phyloP scores from a whole-genome alignment of 2,329 filamentous ascomycete genomes.

The Simplicillium sp. region DNA sequence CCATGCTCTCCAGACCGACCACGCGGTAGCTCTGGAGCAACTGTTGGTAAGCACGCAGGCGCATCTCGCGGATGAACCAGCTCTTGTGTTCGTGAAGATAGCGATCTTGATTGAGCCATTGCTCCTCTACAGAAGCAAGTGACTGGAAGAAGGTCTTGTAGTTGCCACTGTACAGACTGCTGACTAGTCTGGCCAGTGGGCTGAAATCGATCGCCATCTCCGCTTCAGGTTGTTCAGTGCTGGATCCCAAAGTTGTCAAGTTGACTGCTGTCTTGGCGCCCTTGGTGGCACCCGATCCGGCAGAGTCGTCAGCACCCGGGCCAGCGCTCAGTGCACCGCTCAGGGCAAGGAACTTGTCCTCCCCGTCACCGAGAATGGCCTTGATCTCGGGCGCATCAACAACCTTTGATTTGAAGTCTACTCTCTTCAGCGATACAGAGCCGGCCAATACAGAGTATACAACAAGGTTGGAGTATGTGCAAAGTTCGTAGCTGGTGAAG shows the following conservation, averaged over 20 bases:
- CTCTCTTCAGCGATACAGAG: constrained; percentile 86
- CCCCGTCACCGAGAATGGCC: constrained; percentile 82
- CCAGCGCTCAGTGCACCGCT: constrained; percentile 74
- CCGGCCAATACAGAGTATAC: constrained; percentile 93
- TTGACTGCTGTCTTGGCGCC: constrained; percentile 65
- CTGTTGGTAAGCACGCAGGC: constrained; percentile 91
- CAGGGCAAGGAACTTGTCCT: constrained; percentile 78
- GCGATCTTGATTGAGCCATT: constrained; percentile 87
- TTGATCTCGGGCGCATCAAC: constrained; percentile 98
- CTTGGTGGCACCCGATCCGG: constrained; percentile 48
- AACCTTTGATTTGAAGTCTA: constrained; percentile 98
- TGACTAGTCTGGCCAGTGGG: constrained; percentile 77
- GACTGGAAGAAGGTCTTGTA: constrained; percentile 92
- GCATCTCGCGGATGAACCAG: constrained; percentile 99
- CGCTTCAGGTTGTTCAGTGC: constrained; percentile 62
- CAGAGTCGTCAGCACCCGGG: constrained; percentile 70
- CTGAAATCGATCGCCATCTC: constrained; percentile 84
- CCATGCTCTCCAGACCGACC: constrained; percentile 95
- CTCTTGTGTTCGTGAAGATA: constrained; percentile 92
- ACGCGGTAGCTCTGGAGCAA: constrained; percentile 95
- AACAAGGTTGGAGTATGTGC: constrained; percentile 90
- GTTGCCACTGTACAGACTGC: constrained; percentile 85
- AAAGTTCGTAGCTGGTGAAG: constrained; percentile 97
- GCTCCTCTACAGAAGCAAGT: constrained; percentile 81
- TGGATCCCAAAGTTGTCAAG: constrained; percentile 70